Percentiles rank a stretch among this genome's conserved stretches.
These are phyloP conservation scores for Suillus decipiens DNA, from an alignment of 768 basidiomycete genomes.

Conservation along the genomic window DNA sequence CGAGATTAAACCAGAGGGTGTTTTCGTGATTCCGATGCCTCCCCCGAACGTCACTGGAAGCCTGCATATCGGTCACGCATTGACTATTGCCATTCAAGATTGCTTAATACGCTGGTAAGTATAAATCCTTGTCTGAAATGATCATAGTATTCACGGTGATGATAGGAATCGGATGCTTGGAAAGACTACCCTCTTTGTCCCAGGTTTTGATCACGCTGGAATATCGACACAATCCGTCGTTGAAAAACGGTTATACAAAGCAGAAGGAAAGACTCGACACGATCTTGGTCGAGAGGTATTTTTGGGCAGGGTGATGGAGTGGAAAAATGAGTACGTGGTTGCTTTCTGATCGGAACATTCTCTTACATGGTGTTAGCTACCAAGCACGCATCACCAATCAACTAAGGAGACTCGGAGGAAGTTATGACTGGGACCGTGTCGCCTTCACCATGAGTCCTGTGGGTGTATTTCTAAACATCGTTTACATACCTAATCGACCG, in stretches of 20 bases:
- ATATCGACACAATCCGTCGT: slow-evolving; percentile 98
- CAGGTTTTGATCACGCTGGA: slow-evolving; percentile 98
- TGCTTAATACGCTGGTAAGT: slow-evolving; percentile 82
- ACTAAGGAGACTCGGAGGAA: slow-evolving; percentile 84
- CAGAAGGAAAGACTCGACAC: slow-evolving; percentile 79
- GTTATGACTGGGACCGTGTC: slow-evolving; percentile 91
- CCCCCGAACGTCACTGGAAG: slow-evolving; percentile 97
- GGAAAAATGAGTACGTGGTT: slow-evolving; percentile 89
- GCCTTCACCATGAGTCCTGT: slow-evolving; percentile 97
- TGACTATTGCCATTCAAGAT: slow-evolving; percentile 93
- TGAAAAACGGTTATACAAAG: slow-evolving; percentile 88
- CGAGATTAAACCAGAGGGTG: slow-evolving; percentile 58
- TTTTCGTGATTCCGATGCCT: slow-evolving; percentile 86
- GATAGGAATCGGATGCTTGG: slow-evolving; percentile 94
- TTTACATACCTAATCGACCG: slow-evolving; percentile 8
- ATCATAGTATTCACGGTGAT: neutral
- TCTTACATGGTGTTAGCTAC: slow-evolving; percentile 54
- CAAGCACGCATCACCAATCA: slow-evolving; percentile 92
- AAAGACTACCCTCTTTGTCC: slow-evolving; percentile 84
- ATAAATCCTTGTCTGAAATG: neutral
- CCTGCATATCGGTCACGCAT: slow-evolving; percentile 92
- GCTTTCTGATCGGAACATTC: neutral
- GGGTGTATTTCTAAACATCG: slow-evolving; percentile 17
- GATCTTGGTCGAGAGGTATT: slow-evolving; percentile 95
- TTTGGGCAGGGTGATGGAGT: slow-evolving; percentile 87